A percentile compares a stretch with the other conserved stretches of the same genome.
These are phyloP conservation scores for Metarhizium humberi DNA, from an alignment of 2,329 filamentous ascomycete genomes.

Conservation along the genomic window DNA sequence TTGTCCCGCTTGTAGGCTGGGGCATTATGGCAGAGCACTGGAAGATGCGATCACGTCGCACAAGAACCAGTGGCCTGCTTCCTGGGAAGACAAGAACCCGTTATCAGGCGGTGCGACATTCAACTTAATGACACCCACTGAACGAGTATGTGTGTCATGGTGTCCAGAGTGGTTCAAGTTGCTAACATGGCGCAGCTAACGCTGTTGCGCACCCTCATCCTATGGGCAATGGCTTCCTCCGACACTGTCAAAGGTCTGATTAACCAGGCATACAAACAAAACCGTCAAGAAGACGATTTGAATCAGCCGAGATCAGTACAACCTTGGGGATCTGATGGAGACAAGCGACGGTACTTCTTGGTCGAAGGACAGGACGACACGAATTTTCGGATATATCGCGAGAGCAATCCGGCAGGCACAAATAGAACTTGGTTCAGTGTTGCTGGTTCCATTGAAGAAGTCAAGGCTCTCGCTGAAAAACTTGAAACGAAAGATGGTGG, in stretches of 20 bases:
- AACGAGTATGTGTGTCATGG: constrained; percentile 53
- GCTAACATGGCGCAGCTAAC: constrained; percentile 51
- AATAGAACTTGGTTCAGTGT: constrained; percentile 86
- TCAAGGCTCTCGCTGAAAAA: constrained; percentile 65
- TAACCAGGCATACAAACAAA: constrained; percentile 81
- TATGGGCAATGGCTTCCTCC: constrained; percentile 86
- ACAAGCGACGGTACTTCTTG: constrained; percentile 88
- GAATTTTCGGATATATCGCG: constrained; percentile 84
- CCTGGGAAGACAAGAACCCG: constrained; percentile 78
- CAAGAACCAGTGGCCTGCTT: constrained; percentile 76
- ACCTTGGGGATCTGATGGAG: constrained; percentile 80
- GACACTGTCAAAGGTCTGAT: constrained; percentile 74
- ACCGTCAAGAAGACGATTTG: constrained; percentile 65
- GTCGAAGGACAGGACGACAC: constrained; percentile 93
- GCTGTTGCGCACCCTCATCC: constrained; percentile 69
- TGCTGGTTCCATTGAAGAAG: constrained; percentile 81
- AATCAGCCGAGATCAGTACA: constrained; percentile 88
- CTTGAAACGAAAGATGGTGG: constrained; percentile 69
- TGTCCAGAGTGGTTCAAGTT: neutral
- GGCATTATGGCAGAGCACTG: constrained; percentile 84
- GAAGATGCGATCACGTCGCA: constrained; percentile 87
- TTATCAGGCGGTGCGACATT: constrained; percentile 74
- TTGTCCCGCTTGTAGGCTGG: constrained; percentile 49
- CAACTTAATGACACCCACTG: constrained; percentile 67
- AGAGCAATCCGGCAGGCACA: constrained; percentile 73